Conservation (phyloP, 2,329 filamentous ascomycete species). For the Septoria petroselini region DNA sequence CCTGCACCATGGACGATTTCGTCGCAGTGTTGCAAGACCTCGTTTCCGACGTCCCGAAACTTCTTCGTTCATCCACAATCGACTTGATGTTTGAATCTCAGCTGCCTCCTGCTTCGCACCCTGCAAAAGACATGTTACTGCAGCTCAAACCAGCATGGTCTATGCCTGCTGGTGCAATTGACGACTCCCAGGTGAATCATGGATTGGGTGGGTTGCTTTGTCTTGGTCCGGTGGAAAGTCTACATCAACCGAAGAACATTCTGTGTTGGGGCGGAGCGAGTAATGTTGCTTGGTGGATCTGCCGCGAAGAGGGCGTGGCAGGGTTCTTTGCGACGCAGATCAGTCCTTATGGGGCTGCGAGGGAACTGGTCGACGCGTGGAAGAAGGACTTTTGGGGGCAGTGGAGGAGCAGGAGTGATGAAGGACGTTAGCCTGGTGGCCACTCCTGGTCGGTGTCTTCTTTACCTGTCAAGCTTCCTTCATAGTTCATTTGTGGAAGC, state of each 20-base stretch:
- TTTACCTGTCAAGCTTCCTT: too few relatives aligned
- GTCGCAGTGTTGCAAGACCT: constrained; percentile 47
- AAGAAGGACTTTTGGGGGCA: constrained; percentile 18
- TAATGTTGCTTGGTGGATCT: constrained; percentile 20
- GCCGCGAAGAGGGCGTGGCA: constrained; percentile 12
- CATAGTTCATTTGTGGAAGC: too few relatives aligned
- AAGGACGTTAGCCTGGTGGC: too few relatives aligned
- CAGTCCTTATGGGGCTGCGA: constrained; percentile 11
- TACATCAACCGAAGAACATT: constrained; percentile 13
- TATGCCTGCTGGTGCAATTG: constrained; percentile 12
- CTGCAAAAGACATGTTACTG: constrained; percentile 4
- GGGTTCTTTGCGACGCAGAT: constrained; percentile 20
- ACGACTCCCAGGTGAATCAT: constrained; percentile 16
- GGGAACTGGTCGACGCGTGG: constrained; percentile 15
- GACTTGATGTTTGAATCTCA: constrained; percentile 48
- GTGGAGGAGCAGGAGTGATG: not conserved
- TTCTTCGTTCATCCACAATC: constrained; percentile 43
- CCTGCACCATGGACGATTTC: constrained; percentile 37
- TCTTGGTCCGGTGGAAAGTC: constrained; percentile 1
- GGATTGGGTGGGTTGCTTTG: constrained; percentile 12
- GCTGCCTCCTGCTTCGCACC: constrained; percentile 31
- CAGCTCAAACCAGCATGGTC: constrained; percentile 13
- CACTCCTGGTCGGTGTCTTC: too few relatives aligned
- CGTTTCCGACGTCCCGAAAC: constrained; percentile 45
- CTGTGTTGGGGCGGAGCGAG: constrained; percentile 18